A percentile compares a stretch with the other conserved stretches of the same genome.
Evolutionary conservation across 768 basidiomycete species (phyloP).

Genomic region (Suillus decipiens): DNA sequence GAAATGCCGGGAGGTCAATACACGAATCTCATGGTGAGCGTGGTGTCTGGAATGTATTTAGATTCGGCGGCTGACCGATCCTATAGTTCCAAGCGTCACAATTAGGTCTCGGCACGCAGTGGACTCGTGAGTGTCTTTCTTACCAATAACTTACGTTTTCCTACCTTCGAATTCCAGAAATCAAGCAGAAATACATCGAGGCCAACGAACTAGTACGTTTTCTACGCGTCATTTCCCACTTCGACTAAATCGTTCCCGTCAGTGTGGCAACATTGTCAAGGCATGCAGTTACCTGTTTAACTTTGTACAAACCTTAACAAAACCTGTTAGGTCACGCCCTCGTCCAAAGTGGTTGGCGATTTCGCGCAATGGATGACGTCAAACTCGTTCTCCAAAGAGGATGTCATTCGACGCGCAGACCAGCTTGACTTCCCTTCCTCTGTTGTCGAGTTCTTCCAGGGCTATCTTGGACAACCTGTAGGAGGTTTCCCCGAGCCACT

Average conservation of each 20-base stretch:
- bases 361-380: conserved; percentile 99
- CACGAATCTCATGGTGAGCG: conserved; percentile 87
- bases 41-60: conserved; percentile 1
- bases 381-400: conserved; percentile 83
- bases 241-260: conserved; percentile 13
- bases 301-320: neutral
- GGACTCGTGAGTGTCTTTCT: conserved; percentile 61
- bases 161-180: conserved; percentile 49
- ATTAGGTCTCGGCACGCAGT: conserved; percentile 95
- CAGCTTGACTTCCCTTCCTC: conserved; percentile 97
- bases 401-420: conserved; percentile 85
- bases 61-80: conserved; percentile 16
- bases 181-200: conserved; percentile 98
- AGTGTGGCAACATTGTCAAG: conserved; percentile 99
- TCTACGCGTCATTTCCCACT: conserved; percentile 16
- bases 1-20: conserved; percentile 99
- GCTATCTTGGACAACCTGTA: conserved; percentile 95
- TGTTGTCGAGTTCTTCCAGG: conserved; percentile 98
- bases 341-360: conserved; percentile 98
- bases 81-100: conserved; percentile 96
- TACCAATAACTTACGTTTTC: conserved; percentile 15
- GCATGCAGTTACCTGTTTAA: conserved; percentile 22
- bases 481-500: conserved; percentile 99
- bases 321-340: conserved; percentile 79
- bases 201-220: conserved; percentile 86